Base-by-base conservation (phyloP, 169 alveolate species). In the Cyclospora cayetanensis region DNA sequence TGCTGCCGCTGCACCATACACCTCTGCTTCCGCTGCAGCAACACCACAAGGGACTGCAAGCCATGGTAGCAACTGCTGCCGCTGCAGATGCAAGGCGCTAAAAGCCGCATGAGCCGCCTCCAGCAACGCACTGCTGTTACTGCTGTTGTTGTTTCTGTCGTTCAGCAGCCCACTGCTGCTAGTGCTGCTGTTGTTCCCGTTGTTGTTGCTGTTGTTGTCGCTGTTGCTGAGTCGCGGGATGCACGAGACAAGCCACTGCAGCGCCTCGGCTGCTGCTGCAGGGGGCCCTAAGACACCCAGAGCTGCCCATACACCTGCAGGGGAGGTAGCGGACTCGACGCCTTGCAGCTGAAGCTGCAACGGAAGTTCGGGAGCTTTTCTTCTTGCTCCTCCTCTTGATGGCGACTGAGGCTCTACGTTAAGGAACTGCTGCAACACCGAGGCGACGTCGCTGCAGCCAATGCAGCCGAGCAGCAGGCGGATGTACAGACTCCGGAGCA, bases 271-370 rank as follows among this genome's bases (percentile, higher is more conserved):
- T 25, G 86, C 86, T 7, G 65, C 86, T 12, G 86, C 66, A 41
- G 86, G 65, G 27, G 65, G 22, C 1, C 66, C 35, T 4, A 65
- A 42, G 68, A 76, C 53, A 15, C 86, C 86, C 7, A 76, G 86
- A 42, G 86, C 86, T 42, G 86, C 22, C 86, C 86, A 76, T 39
- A 76, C 86, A 76, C 86, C n/a, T 50, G 20, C 22, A 39, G 86
- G 37, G 42, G 86, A 34, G 60, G 39, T 65, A 42, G 68, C 86
- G 60, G 41, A 25, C 41, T 76, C 86, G 60, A 76, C 27, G 43
- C 86, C 86, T 76, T 76, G 86, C 86, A 76, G 66, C 86, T 76
- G 86, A 37, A 76, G 86, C 86, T 46, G 68, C 86, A 76, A 3
- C 20, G 86, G 86, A 46, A 15, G 22, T 9, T 7, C 55, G 27